Evolutionary conservation across 305 asterid species (phyloP).

Genomic region (Caryopteris hybrid): DNA sequence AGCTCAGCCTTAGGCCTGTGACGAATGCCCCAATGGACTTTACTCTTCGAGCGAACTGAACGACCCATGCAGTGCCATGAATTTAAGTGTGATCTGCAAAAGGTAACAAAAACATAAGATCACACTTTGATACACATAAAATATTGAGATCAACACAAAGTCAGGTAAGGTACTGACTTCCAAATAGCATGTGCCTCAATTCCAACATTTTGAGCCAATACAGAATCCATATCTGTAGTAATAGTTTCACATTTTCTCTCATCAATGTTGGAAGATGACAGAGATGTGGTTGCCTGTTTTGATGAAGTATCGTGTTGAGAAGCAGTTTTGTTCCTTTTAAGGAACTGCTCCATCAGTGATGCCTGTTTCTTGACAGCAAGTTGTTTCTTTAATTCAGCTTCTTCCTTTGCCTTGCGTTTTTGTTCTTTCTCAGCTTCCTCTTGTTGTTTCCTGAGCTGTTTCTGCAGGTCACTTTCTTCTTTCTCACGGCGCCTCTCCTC

Average conservation of each 20-base stretch:
- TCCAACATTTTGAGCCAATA: slow-evolving; percentile 37
- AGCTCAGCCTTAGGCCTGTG: slow-evolving; percentile 63
- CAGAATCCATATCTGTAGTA: slow-evolving; percentile 59
- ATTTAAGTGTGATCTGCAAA: slow-evolving; percentile 60
- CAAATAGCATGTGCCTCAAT: slow-evolving; percentile 46
- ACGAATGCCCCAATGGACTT: slow-evolving; percentile 68
- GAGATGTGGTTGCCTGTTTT: slow-evolving; percentile 25
- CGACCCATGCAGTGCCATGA: slow-evolving; percentile 52
- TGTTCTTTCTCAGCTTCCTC: slow-evolving; percentile 78
- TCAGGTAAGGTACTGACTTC: slow-evolving; percentile 37
- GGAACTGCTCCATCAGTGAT: slow-evolving; percentile 81
- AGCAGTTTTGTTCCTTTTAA: slow-evolving; percentile 49
- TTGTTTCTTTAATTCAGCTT: slow-evolving; percentile 57
- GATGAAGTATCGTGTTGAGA: slow-evolving; percentile 29
- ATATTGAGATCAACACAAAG: neutral
- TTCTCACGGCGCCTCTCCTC: slow-evolving; percentile 69
- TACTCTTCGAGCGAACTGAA: slow-evolving; percentile 35
- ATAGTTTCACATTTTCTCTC: slow-evolving; percentile 44
- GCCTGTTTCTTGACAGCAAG: slow-evolving; percentile 82
- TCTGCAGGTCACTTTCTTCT: slow-evolving; percentile 64
- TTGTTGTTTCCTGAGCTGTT: slow-evolving; percentile 59
- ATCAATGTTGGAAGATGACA: slow-evolving; percentile 23
- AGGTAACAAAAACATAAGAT: slow-evolving; percentile 1
- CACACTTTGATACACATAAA: neutral
- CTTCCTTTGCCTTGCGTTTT: slow-evolving; percentile 79